phyloP scores from a whole-genome alignment of 2,329 filamentous ascomycete genomes.

The Paradendryphiella salina region DNA sequence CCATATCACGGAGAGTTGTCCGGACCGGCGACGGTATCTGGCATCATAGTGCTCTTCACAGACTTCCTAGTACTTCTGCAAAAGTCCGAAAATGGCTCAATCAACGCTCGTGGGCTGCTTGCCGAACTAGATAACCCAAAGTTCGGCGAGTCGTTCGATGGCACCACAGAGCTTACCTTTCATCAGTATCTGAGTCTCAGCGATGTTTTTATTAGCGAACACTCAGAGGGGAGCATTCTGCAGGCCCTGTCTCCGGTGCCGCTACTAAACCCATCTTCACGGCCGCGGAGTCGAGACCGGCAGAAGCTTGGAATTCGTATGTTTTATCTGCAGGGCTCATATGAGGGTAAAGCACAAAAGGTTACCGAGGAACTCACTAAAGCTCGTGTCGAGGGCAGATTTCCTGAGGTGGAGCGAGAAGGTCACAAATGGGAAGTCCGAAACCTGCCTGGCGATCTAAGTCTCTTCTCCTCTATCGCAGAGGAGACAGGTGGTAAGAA shows the following conservation, averaged over 20 bases:
- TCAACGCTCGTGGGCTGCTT: slow-evolving; percentile 75
- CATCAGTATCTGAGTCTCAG: slow-evolving; percentile 70
- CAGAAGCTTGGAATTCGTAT: slow-evolving; percentile 42
- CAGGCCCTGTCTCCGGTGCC: slow-evolving; percentile 66
- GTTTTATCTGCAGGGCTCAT: slow-evolving; percentile 72
- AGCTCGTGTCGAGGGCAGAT: slow-evolving; percentile 82
- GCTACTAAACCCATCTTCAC: slow-evolving; percentile 26
- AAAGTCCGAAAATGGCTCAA: slow-evolving; percentile 65
- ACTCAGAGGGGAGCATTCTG: slow-evolving; percentile 61
- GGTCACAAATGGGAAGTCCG: slow-evolving; percentile 78
- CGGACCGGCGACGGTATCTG: slow-evolving; percentile 54
- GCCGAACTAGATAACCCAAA: slow-evolving; percentile 83
- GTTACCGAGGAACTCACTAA: slow-evolving; percentile 85
- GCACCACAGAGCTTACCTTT: slow-evolving; percentile 68
- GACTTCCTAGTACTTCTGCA: slow-evolving; percentile 78
- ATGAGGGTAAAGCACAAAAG: slow-evolving; percentile 75
- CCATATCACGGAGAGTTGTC: slow-evolving; percentile 64
- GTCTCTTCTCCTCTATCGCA: slow-evolving; percentile 67
- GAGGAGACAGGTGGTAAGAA: slow-evolving; percentile 68
- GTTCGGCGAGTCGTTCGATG: slow-evolving; percentile 39
- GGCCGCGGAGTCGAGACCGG: slow-evolving; percentile 40
- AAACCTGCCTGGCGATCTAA: slow-evolving; percentile 61
- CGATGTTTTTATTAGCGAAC: slow-evolving; percentile 72
- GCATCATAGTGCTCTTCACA: slow-evolving; percentile 81
- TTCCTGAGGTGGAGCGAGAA: slow-evolving; percentile 81